These are phyloP conservation scores for Artomyces pyxidatus DNA, from an alignment of 768 basidiomycete species.

Conservation along the genomic window DNA sequence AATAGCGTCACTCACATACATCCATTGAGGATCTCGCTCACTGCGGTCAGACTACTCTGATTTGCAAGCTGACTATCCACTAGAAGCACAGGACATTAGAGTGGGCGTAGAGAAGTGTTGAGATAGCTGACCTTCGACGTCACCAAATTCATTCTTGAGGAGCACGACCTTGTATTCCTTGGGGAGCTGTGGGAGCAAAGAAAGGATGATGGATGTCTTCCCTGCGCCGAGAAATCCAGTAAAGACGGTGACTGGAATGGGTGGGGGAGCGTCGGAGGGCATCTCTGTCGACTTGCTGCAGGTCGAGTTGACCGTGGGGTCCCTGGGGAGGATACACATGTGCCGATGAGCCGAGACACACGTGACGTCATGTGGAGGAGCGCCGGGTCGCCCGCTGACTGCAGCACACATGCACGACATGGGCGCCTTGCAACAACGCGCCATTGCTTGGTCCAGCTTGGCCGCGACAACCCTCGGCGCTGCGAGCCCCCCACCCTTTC, in stretches of 20 bases:
- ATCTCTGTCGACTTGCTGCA: not conserved
- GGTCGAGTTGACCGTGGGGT: not conserved
- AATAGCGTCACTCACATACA: conserved; percentile 61
- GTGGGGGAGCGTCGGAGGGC: not conserved
- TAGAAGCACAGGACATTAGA: conserved; percentile 19
- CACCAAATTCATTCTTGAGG: conserved; percentile 95
- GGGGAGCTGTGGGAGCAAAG: conserved; percentile 73
- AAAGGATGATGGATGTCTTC: conserved; percentile 76
- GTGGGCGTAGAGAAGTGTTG: not conserved
- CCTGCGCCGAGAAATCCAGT: conserved; percentile 90
- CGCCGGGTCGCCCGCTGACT: not conserved
- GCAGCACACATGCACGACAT: too few relatives aligned
- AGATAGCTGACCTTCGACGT: conserved; percentile 62
- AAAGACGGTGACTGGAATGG: conserved; percentile 87
- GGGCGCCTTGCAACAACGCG: too few relatives aligned
- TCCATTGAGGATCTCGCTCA: conserved; percentile 93
- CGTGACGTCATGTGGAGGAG: not conserved
- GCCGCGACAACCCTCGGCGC: too few relatives aligned
- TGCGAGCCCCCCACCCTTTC: too few relatives aligned
- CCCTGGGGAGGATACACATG: too few relatives aligned
- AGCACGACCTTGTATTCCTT: conserved; percentile 83
- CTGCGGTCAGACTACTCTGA: conserved; percentile 75
- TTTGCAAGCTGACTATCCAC: conserved; percentile 89
- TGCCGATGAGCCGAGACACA: not conserved
- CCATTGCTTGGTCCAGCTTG: too few relatives aligned